Evolutionary conservation across 768 basidiomycete species (phyloP).

Genomic region (Suillus cothurnatus): DNA sequence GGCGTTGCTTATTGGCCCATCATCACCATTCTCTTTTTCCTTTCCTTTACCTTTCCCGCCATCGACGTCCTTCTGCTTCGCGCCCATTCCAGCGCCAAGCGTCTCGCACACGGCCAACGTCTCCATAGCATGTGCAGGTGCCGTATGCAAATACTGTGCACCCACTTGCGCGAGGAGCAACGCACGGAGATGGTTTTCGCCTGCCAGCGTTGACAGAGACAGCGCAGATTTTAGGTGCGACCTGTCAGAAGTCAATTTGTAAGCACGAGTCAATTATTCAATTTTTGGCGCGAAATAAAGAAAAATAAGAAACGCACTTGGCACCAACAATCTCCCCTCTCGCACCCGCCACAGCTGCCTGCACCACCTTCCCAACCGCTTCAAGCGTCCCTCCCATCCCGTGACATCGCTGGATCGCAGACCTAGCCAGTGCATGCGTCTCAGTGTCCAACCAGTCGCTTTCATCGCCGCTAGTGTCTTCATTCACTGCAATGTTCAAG

Average conservation of each 20-base stretch:
- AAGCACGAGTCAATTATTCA: slow-evolving; percentile 19
- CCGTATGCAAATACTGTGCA: slow-evolving; percentile 71
- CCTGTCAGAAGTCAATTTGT: slow-evolving; percentile 23
- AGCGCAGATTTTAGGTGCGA: slow-evolving; percentile 60
- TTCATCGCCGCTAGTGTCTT: background rate
- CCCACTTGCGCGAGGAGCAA: slow-evolving; percentile 68
- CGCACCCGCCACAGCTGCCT: slow-evolving; percentile 40
- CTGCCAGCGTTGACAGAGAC: slow-evolving; percentile 53
- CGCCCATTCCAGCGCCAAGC: slow-evolving; percentile 70
- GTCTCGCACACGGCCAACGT: slow-evolving; percentile 71
- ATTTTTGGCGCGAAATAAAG: slow-evolving; percentile 13
- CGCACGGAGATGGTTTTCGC: slow-evolving; percentile 75
- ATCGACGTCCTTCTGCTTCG: slow-evolving; percentile 24
- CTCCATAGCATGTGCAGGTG: slow-evolving; percentile 64
- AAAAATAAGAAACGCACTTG: slow-evolving; percentile 48
- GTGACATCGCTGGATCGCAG: slow-evolving; percentile 45
- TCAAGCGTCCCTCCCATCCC: slow-evolving; percentile 55
- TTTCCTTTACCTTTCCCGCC: slow-evolving; percentile 13
- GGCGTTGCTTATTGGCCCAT: slow-evolving; percentile 55
- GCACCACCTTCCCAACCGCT: slow-evolving; percentile 56
- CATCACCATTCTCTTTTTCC: slow-evolving; percentile 14
- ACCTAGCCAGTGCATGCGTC: slow-evolving; percentile 35
- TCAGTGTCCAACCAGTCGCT: slow-evolving; percentile 19
- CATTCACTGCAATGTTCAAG: too few species aligned
- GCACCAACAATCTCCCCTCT: slow-evolving; percentile 55